phyloP scores from a whole-genome alignment of 495 filamentous ascomycete species.

The Chaetomidium leptoderma region DNA sequence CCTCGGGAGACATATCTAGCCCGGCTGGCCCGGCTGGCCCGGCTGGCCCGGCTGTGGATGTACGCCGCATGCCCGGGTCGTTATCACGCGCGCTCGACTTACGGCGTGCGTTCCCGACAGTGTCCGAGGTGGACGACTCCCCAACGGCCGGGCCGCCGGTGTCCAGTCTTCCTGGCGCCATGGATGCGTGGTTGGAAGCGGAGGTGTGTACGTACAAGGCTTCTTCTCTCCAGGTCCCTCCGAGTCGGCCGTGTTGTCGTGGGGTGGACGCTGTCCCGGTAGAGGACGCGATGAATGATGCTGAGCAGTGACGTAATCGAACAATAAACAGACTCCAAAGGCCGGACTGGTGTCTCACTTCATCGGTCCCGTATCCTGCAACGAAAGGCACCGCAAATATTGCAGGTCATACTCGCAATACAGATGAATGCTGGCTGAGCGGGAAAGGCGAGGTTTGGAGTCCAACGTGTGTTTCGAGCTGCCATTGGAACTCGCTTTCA shows the following conservation, averaged over 20 bases:
- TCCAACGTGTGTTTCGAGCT: no score
- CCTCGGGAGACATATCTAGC: constrained; percentile 10
- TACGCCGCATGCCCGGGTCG: neutral
- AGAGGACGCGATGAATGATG: neutral
- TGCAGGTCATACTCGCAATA: neutral
- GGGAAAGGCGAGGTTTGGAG: no score
- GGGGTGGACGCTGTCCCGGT: neutral
- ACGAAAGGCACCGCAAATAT: neutral
- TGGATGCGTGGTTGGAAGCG: neutral
- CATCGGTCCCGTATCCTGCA: neutral
- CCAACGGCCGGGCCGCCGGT: neutral
- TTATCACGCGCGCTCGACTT: neutral
- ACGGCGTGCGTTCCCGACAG: neutral
- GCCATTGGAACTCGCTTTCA: no score
- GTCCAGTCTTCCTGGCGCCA: neutral
- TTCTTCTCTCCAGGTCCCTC: no score
- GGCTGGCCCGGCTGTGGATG: neutral
- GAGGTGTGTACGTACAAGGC: no score
- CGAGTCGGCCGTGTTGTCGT: neutral
- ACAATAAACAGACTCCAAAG: neutral
- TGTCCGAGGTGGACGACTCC: neutral
- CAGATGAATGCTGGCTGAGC: neutral
- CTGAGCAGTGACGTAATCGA: constrained; percentile 1
- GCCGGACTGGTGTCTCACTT: neutral
- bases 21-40: neutral